A percentile compares a stretch with the other conserved stretches of the same genome.
These are phyloP conservation scores for Sclerotinia sclerotiorum DNA, from an alignment of 2,329 filamentous ascomycete genomes.

Conservation along the genomic window DNA sequence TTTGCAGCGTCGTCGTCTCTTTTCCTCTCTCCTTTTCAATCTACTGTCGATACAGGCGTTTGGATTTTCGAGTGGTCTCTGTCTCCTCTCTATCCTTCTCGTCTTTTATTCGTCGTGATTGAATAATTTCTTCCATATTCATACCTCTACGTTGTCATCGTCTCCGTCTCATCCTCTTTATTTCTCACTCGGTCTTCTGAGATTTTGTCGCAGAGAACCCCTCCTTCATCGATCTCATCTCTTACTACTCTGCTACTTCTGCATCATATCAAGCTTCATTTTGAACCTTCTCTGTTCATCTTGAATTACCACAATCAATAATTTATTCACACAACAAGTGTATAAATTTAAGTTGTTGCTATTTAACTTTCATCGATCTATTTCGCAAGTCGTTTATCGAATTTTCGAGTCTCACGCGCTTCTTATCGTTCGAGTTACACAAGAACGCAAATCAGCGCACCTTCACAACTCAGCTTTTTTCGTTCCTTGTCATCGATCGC, in stretches of 20 bases:
- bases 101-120: slow-evolving; percentile 31
- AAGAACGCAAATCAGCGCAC: slow-evolving; percentile 31
- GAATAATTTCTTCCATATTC: slow-evolving; percentile 34
- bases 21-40: slow-evolving; percentile 20
- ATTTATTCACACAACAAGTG: slow-evolving; percentile 29
- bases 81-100: slow-evolving; percentile 36
- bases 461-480: slow-evolving; percentile 29
- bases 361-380: slow-evolving; percentile 34
- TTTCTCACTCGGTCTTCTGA: slow-evolving; percentile 32
- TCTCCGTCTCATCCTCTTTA: slow-evolving; percentile 36
- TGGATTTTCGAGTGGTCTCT: slow-evolving; percentile 40
- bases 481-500: slow-evolving; percentile 30
- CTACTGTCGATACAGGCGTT: slow-evolving; percentile 24
- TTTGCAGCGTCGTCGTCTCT: slow-evolving; percentile 18
- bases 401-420: slow-evolving; percentile 36
- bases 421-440: slow-evolving; percentile 40
- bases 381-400: slow-evolving; percentile 35
- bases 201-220: slow-evolving; percentile 32
- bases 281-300: slow-evolving; percentile 28
- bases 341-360: slow-evolving; percentile 34
- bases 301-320: slow-evolving; percentile 13
- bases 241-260: slow-evolving; percentile 33
- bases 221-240: slow-evolving; percentile 27
- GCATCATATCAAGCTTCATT: slow-evolving; percentile 34
- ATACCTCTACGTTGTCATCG: slow-evolving; percentile 30